phyloP scores from a whole-genome alignment of 176 grass and related monocot genomes.

The Pharus latifolius region DNA sequence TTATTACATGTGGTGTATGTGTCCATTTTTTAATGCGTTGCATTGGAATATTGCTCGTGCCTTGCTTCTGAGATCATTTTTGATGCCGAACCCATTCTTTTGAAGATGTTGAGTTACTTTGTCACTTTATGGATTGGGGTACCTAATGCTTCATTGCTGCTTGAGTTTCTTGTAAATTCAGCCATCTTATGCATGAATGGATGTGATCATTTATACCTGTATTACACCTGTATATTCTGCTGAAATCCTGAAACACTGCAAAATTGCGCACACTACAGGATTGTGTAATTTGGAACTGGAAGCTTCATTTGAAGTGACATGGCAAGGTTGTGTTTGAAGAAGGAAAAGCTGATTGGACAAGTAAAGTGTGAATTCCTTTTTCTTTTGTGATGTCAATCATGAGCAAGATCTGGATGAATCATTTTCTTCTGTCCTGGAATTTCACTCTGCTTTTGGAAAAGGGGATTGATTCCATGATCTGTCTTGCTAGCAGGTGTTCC shows the following conservation, averaged over 20 bases:
- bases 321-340: background rate
- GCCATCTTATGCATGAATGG: background rate
- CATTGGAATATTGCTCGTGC: background rate
- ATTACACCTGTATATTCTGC: background rate
- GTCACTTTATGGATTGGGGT: background rate
- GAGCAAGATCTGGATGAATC: background rate
- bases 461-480: background rate
- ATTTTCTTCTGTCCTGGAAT: background rate
- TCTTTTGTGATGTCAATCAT: conserved; percentile 4
- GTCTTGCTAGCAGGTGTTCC: background rate
- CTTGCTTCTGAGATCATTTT: background rate
- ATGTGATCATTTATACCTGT: background rate
- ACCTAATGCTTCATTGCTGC: background rate
- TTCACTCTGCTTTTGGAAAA: background rate
- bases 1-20: background rate
- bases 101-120: background rate
- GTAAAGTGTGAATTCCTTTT: background rate
- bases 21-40: background rate
- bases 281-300: background rate
- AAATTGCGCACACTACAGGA: background rate
- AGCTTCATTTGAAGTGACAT: background rate
- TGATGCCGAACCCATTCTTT: background rate
- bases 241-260: no score
- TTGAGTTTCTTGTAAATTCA: background rate
- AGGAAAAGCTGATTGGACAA: background rate